Percentiles rank a stretch among this genome's conserved stretches.
phyloP scores from a whole-genome alignment of 345 rosid species.

The Bruguiera sexangula region DNA sequence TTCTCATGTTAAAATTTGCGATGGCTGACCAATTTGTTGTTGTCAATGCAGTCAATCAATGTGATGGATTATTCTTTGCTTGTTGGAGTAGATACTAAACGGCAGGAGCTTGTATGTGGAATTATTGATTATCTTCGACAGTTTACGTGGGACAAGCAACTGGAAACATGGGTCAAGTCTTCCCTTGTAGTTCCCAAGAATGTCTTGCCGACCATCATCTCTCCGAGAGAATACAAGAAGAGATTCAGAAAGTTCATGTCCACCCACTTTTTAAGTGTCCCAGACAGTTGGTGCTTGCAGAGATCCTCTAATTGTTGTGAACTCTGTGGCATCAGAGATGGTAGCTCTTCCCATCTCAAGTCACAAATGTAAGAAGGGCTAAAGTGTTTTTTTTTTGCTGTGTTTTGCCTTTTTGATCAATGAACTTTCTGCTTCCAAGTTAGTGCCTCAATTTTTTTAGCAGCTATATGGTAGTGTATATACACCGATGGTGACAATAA shows the following conservation, averaged over 20 bases:
- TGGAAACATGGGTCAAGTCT: conserved; percentile 97
- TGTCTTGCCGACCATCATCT: conserved; percentile 75
- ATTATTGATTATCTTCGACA: conserved; percentile 94
- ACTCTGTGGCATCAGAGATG: conserved; percentile 35
- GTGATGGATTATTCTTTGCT: conserved; percentile 97
- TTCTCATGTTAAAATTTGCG: neutral
- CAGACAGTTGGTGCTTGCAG: conserved; percentile 77
- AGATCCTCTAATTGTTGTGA: conserved; percentile 35
- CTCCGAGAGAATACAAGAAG: conserved; percentile 87
- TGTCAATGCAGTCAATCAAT: conserved; percentile 58
- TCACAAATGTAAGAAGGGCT: neutral
- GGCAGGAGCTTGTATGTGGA: conserved; percentile 83
- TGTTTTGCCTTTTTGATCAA: conserved; percentile 9
- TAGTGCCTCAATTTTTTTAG: conserved; percentile 5
- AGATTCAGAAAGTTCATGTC: conserved; percentile 93
- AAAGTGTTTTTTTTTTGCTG: conserved; percentile 13
- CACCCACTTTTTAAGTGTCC: conserved; percentile 78
- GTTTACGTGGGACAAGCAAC: conserved; percentile 96
- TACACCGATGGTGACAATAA: conserved; percentile 19
- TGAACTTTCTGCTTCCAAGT: neutral
- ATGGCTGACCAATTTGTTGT: conserved; percentile 6
- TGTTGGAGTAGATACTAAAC: conserved; percentile 74
- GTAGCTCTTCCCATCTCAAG: conserved; percentile 23
- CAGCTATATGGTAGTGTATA: conserved; percentile 25
- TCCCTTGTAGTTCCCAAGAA: conserved; percentile 85